Evolutionary conservation across 257 asterid species (phyloP).

Genomic region (Nicotiana noctiflora): DNA sequence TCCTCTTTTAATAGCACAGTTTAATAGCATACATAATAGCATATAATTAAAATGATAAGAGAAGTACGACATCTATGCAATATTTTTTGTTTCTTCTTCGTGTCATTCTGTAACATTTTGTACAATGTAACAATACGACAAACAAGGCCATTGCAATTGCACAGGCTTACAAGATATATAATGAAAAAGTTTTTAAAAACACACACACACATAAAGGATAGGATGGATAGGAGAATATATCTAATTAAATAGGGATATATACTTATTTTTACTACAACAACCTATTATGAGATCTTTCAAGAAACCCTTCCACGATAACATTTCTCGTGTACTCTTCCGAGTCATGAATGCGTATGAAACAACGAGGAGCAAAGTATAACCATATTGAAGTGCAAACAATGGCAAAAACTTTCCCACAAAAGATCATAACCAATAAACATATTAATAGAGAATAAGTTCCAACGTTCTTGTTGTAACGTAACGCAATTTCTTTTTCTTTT

Average conservation of each 20-base stretch:
- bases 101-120: neutral
- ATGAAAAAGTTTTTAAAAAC: too few species aligned
- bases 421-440: slow-evolving; percentile 36
- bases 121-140: neutral
- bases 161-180: neutral
- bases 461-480: neutral
- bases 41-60: neutral
- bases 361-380: slow-evolving; percentile 33
- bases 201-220: too few species aligned
- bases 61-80: neutral
- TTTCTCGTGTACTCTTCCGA: slow-evolving; percentile 25
- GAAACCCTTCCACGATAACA: slow-evolving; percentile 31
- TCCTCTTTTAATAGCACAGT: neutral
- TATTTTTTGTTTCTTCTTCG: neutral
- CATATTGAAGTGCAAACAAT: slow-evolving; percentile 44
- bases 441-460: slow-evolving; percentile 31
- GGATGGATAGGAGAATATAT: neutral
- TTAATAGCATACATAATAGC: neutral
- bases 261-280: slow-evolving; percentile 4
- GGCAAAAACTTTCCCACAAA: slow-evolving; percentile 57
- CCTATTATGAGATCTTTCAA: slow-evolving; percentile 23
- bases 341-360: neutral
- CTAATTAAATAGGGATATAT: neutral
- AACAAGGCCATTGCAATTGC: neutral
- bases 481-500: neutral